phyloP scores from a whole-genome alignment of 352 stramenopile species.

The Phytophthora kernoviae region DNA sequence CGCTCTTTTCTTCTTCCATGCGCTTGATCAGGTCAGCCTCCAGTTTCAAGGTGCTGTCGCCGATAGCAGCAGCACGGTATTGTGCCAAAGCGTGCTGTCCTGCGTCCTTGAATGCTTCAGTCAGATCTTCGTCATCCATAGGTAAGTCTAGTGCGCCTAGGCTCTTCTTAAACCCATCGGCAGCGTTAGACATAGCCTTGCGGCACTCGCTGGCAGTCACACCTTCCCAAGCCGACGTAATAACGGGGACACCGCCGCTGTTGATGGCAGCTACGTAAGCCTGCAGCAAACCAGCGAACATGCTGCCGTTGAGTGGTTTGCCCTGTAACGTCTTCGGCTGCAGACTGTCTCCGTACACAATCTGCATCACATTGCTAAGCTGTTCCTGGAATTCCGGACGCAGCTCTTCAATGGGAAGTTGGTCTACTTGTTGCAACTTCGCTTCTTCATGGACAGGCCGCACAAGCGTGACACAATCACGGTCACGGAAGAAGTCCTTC shows the following conservation, averaged over 20 bases:
- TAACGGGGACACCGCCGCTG: slow-evolving; percentile 87
- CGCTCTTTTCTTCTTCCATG: slow-evolving; percentile 71
- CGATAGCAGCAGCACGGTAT: slow-evolving; percentile 71
- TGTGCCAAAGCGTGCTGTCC: slow-evolving; percentile 55
- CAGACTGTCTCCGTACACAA: slow-evolving; percentile 73
- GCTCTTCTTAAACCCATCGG: slow-evolving; percentile 69
- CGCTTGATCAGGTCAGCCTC: slow-evolving; percentile 69
- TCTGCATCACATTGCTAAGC: slow-evolving; percentile 63
- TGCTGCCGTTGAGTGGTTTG: slow-evolving; percentile 80
- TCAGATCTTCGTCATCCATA: slow-evolving; percentile 72
- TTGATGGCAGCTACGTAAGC: slow-evolving; percentile 88
- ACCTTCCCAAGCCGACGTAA: slow-evolving; percentile 87
- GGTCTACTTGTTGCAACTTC: slow-evolving; percentile 79
- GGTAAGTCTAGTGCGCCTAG: slow-evolving; percentile 66
- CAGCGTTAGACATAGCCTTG: slow-evolving; percentile 66
- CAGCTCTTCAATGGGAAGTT: slow-evolving; percentile 64
- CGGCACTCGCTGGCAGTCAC: slow-evolving; percentile 83
- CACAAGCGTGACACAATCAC: slow-evolving; percentile 83
- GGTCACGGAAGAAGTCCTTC: slow-evolving; percentile 85
- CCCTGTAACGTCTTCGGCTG: slow-evolving; percentile 86
- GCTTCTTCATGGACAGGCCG: slow-evolving; percentile 81
- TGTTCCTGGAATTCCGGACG: slow-evolving; percentile 81
- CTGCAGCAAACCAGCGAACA: slow-evolving; percentile 84
- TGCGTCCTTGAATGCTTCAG: slow-evolving; percentile 56
- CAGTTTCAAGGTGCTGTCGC: slow-evolving; percentile 67